A percentile compares a stretch with the other conserved stretches of the same genome.
phyloP scores from a whole-genome alignment of 1,284 basidiomycete species.

The Cerioporus squamosus region DNA sequence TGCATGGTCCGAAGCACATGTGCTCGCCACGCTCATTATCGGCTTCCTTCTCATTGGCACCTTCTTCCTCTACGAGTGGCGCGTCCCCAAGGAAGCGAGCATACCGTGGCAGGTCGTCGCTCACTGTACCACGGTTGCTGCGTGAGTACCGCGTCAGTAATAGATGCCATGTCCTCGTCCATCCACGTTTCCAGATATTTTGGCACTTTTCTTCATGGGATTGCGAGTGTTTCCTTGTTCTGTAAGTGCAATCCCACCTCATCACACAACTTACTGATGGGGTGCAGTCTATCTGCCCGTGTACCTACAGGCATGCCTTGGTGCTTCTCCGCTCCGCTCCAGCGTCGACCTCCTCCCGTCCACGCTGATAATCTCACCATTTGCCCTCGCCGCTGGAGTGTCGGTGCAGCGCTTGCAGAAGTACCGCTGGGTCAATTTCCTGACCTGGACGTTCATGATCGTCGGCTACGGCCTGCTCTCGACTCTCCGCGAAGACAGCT shows the following conservation, averaged over 20 bases:
- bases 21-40: constrained; percentile 26
- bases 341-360: constrained; percentile 45
- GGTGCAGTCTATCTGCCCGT: constrained; percentile 32
- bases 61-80: constrained; percentile 20
- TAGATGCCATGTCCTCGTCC: neutral
- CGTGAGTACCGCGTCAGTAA: constrained; percentile 17
- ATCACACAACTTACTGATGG: neutral
- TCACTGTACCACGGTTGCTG: constrained; percentile 36
- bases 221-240: constrained; percentile 4
- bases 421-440: constrained; percentile 41
- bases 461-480: constrained; percentile 42
- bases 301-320: constrained; percentile 52
- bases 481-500: constrained; percentile 39
- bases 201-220: constrained; percentile 21
- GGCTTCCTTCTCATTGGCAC: constrained; percentile 12
- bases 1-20: constrained; percentile 22
- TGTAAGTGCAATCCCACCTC: constrained; percentile 1
- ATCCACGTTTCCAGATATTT: constrained; percentile 22
- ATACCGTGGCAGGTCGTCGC: constrained; percentile 26
- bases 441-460: constrained; percentile 44
- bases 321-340: constrained; percentile 45
- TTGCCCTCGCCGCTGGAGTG: constrained; percentile 34
- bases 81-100: too few species aligned
- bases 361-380: constrained; percentile 30
- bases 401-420: constrained; percentile 31